Base-by-base conservation (phyloP, 2,329 filamentous ascomycete genomes). In the Microsporum ferrugineum region DNA sequence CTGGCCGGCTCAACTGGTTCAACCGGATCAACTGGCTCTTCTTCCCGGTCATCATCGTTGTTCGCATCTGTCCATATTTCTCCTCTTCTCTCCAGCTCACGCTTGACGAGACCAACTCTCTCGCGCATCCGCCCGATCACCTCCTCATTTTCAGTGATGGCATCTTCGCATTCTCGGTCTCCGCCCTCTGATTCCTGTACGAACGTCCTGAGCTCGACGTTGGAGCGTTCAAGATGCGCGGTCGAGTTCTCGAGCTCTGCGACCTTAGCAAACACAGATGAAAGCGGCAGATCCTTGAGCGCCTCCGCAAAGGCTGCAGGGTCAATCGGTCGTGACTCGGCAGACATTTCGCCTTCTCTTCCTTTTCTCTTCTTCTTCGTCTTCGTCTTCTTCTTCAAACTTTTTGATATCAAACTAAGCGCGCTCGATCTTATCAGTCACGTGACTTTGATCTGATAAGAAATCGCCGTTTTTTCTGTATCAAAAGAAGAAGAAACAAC, bases 211-310 rank as follows among this genome's bases (percentile, higher is more conserved):
- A 86, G 77, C 66, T 85, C 79, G 45, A 71, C 70, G 69, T 86
- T 86, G 10, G 80, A 84, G 56, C 75, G 75, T 51, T 78, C 73
- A 33, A 87, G 79, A 66, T 86, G 84, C 1, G 74, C 70, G 67
- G 85, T 81, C 62, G 78, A 81, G 73, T 86, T 86, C 49, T 75
- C 75, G 7, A 87, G 76, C 67, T 87, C 84, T 61, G 79, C 77
- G 61, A 80, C 80, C 76, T 86, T 86, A 68, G 77, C 75, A 73
- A 85, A 82, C 33, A 87, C 74, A 23, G 80, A 77, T 63, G 81
- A 78, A 65, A 85, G 72, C 7, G 83, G 79, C 5, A 87, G 80
- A 61, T 80, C 77, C 67, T 78, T 73, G 65, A 87, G 78, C 23
- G 84, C 84, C 64, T 76, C 71, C 59, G 79, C 76, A 68, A 84